These are phyloP conservation scores for Parmales sp. DNA, from an alignment of 108 stramenopile genomes.

Conservation along the genomic window DNA sequence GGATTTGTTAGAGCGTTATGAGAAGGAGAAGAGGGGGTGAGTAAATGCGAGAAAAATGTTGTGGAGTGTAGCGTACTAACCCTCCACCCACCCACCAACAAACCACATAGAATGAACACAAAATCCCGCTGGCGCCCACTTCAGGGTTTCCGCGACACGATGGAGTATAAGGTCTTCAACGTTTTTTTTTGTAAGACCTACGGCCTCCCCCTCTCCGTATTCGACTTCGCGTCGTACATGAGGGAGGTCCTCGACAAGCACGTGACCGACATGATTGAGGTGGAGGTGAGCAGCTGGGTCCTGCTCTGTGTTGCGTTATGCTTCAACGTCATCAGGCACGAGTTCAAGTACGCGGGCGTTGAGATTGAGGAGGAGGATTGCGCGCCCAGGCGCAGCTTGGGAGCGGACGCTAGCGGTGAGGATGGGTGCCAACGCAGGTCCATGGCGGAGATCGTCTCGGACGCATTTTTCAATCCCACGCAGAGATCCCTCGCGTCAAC, in stretches of 20 bases:
- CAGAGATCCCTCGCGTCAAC: too few relatives aligned
- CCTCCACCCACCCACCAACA: too few relatives aligned
- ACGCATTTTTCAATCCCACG: not conserved
- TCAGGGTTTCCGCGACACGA: too few relatives aligned
- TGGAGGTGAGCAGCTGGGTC: not conserved
- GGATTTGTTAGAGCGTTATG: not conserved
- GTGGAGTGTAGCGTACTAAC: too few relatives aligned
- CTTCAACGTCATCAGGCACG: not conserved
- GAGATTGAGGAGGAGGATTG: not conserved
- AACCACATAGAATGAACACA: too few relatives aligned
- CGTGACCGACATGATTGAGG: not conserved
- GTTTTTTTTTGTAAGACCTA: not conserved
- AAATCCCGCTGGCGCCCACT: too few relatives aligned
- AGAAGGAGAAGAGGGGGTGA: not conserved
- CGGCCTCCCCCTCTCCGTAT: not conserved
- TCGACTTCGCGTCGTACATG: slow-evolving; percentile 8
- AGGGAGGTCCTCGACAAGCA: slow-evolving; percentile 9
- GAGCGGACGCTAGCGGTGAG: not conserved
- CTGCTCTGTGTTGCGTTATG: not conserved
- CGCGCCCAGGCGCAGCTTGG: not conserved
- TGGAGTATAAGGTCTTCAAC: slow-evolving; percentile 12
- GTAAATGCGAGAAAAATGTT: not conserved
- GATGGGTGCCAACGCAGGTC: not conserved
- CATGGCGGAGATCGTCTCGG: not conserved
- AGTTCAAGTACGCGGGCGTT: not conserved